These are phyloP conservation scores for Barnettozyma populi DNA, from an alignment of 805 yeast species.

Conservation along the genomic window DNA sequence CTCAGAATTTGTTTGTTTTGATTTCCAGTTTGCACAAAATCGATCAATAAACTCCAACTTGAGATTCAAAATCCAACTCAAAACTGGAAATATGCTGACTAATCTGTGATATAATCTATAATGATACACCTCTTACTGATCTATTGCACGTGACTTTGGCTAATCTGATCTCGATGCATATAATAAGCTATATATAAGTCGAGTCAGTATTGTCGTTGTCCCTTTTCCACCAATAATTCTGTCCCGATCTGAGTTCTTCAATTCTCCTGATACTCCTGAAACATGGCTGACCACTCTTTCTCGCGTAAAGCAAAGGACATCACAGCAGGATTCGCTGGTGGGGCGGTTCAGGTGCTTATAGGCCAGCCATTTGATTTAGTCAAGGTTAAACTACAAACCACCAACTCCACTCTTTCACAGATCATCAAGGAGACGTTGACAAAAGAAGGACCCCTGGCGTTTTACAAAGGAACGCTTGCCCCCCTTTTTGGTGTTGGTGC, in stretches of 20 bases:
- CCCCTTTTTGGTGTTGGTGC: constrained; percentile 95
- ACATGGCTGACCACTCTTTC: constrained; percentile 28
- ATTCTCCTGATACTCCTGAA: not conserved
- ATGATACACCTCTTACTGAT: too few relatives aligned
- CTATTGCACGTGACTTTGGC: constrained; percentile 8
- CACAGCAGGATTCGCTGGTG: constrained; percentile 89
- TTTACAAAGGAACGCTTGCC: constrained; percentile 90
- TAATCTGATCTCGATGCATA: not conserved
- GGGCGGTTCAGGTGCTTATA: constrained; percentile 89
- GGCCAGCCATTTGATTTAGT: constrained; percentile 94
- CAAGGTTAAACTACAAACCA: constrained; percentile 87
- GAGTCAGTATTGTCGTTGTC: not conserved
- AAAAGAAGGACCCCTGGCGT: constrained; percentile 81
- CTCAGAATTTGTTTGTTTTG: not conserved
- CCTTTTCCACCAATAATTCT: not conserved
- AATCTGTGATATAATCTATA: too few relatives aligned
- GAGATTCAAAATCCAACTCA: too few relatives aligned
- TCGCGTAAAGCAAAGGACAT: constrained; percentile 47
- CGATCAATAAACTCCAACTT: not conserved
- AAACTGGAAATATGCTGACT: not conserved
- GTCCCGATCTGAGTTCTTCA: not conserved
- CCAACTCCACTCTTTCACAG: constrained; percentile 71
- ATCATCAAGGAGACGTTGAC: constrained; percentile 64
- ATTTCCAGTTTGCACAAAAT: not conserved
- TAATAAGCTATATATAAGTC: too few relatives aligned